Evolutionary conservation across 768 basidiomycete species (phyloP).

Genomic region (Mycena rebaudengoi): DNA sequence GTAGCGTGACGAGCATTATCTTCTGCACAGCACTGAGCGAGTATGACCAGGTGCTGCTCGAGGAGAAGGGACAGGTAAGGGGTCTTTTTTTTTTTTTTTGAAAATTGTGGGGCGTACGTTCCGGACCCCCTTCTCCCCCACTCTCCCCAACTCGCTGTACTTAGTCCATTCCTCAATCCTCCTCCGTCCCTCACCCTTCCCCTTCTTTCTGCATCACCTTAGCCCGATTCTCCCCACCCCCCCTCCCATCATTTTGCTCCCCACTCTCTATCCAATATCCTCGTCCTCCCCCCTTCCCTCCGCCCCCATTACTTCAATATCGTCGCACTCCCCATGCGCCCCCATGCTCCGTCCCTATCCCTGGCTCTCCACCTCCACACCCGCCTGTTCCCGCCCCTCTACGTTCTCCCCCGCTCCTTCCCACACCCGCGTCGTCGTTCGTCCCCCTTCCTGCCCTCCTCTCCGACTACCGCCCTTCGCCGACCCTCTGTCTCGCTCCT

Average conservation of each 20-base stretch:
- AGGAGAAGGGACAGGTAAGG: conserved; percentile 71
- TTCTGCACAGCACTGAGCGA: conserved; percentile 78
- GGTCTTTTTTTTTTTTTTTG: background rate
- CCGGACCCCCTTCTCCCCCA: background rate
- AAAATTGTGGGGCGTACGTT: too few relatives aligned
- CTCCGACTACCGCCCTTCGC: background rate
- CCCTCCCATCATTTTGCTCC: background rate
- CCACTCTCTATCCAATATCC: background rate
- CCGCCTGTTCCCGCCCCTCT: too few relatives aligned
- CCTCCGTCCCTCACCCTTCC: background rate
- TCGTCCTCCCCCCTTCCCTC: background rate
- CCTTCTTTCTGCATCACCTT: background rate
- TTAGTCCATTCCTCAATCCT: background rate
- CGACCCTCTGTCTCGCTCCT: background rate
- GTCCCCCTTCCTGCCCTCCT: background rate
- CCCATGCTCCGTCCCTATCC: too few relatives aligned
- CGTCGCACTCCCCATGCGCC: too few relatives aligned
- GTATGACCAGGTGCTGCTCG: conserved; percentile 78
- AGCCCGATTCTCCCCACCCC: background rate
- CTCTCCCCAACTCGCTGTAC: background rate
- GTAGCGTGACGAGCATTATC: conserved; percentile 70
- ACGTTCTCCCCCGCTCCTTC: background rate
- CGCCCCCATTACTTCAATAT: too few relatives aligned
- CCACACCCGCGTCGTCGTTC: background rate
- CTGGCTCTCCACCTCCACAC: too few relatives aligned